Evolutionary conservation across 768 basidiomycete species (phyloP), one percentile per base, ranked within the genome.

Genomic region (Rhizopogon salebrosus): DNA sequence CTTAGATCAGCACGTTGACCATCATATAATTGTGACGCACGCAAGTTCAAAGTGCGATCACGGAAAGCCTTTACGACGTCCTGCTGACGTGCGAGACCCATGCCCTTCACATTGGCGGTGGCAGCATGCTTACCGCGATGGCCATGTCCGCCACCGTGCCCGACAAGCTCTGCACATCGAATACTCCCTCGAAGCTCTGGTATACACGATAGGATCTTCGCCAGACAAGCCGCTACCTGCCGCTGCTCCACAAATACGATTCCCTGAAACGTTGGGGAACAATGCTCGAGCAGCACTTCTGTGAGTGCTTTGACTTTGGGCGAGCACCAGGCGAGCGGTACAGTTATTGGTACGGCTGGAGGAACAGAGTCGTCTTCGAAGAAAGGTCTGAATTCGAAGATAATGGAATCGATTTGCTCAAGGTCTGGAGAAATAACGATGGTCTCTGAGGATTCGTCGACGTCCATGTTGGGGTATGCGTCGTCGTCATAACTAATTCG

Each of bases 221-320:
- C 78, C 13, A 95, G 75, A 41, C 82, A 82, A 16, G 78, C 72
- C 2, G 92, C 92, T 14, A 87, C 77, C 58, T 92, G 89, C 9
- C 92, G 80, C 62, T 92, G 90, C 55, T 92, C 84, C 16, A 92
- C 91, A 64, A 95, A 95, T 40, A 95, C 75, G 56, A 95, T 94
- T 18, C 82, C 82, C 60, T 92, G 91, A 62, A 93, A 91, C 13
- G 75, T 67, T 2, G 65, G 60, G 11, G 76, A 76, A 46, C 79
- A 69, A 60, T 84, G 75, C 31, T 72, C 72, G 29, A 80, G 68
- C 23, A 95, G 75, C 42, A 86, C 70, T 18, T 83, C 78, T 14
- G 85, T 73, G 34, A 95, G 77, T 3, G 70, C 72, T 42, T 72
- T 72, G 41, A 95, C 67, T 66, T 94, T 92, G 3, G 86, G 88